A percentile compares a stretch with the other conserved stretches of the same genome.
These are phyloP conservation scores for Xylariaceae sp. DNA, from an alignment of 2,329 filamentous ascomycete species.

Conservation along the genomic window DNA sequence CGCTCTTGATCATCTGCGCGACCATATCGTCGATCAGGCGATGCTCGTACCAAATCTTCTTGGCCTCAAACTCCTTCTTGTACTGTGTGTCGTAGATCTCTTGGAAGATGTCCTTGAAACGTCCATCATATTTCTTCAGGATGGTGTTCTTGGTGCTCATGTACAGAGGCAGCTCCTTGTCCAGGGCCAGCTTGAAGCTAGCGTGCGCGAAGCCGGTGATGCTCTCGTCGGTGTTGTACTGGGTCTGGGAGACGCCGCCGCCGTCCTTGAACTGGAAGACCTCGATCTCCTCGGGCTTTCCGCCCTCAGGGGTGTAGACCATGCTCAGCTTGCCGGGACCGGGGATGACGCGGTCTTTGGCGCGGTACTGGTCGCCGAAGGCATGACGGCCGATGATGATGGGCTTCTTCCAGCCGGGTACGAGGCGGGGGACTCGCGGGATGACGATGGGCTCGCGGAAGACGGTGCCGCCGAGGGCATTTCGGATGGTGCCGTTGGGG, in stretches of 20 bases:
- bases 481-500: slow-evolving; percentile 85
- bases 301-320: slow-evolving; percentile 85
- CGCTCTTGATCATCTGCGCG: slow-evolving; percentile 99
- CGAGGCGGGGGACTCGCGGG: slow-evolving; percentile 82
- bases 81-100: slow-evolving; percentile 88
- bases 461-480: slow-evolving; percentile 82
- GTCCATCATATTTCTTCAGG: slow-evolving; percentile 95
- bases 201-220: slow-evolving; percentile 94
- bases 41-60: slow-evolving; percentile 98
- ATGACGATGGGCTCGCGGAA: slow-evolving; percentile 99
- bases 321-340: slow-evolving; percentile 87
- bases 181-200: slow-evolving; percentile 90
- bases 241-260: slow-evolving; percentile 86
- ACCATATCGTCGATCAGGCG: slow-evolving; percentile 99
- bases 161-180: slow-evolving; percentile 88
- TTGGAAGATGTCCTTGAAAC: slow-evolving; percentile 99
- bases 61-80: slow-evolving; percentile 82
- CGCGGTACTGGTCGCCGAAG: slow-evolving; percentile 97
- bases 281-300: slow-evolving; percentile 78
- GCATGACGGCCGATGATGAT: slow-evolving; percentile 99
- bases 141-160: slow-evolving; percentile 99
- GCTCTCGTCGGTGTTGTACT: slow-evolving; percentile 98
- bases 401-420: slow-evolving; percentile 97
- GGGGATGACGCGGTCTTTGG: slow-evolving; percentile 82
- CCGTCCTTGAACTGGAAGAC: slow-evolving; percentile 86